Evolutionary conservation across 2,329 filamentous ascomycete species (phyloP), one percentile per base, ranked within the genome.

Genomic region (Neoarthrinium moseri): DNA sequence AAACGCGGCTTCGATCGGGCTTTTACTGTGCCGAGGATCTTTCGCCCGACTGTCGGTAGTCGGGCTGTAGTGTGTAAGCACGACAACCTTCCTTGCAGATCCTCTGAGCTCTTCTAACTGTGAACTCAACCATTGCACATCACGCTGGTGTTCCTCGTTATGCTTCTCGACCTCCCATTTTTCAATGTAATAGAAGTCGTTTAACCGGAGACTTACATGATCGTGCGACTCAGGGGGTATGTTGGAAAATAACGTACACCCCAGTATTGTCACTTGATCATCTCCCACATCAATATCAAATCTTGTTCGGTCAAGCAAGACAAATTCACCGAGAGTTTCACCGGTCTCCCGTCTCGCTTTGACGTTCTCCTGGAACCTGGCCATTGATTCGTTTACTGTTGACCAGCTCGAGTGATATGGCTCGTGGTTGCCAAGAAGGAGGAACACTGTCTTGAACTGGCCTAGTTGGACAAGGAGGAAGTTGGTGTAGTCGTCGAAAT

Each of bases 361-460:
- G 3, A 61, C 49, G 0, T 58, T 38, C 2, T 58, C n/a, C 26
- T 70, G 62, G 29, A 72, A 70, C 0, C 20, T 45, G 21, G 49
- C 50, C 12, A 75, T 58, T 2, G 52, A 49, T 2, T 36, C 23
- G 23, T 63, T 56, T 0, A 64, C 58, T 0, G 56, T 48, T 2
- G 53, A 33, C 71, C 71, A 75, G 30, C 12, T 62, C 4, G 67
- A 68, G 36, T 61, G 55, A 51, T 75, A 81, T 0, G 77, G 66
- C 54, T 84, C 80, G 54, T 83, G 78, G 52, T 83, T 83, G 0
- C 80, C 78, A 0, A 73, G 58, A 0, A 83, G 65, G 23, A 80
- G 67, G 32, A 83, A 69, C 2, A 83, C 73, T 2, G 64, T 57
- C 5, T 63, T 57, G 52, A 81, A 83, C 6, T 70, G 61, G 2